Conservation (phyloP, 129 eudicot genomes). For the Arctium lappa region DNA sequence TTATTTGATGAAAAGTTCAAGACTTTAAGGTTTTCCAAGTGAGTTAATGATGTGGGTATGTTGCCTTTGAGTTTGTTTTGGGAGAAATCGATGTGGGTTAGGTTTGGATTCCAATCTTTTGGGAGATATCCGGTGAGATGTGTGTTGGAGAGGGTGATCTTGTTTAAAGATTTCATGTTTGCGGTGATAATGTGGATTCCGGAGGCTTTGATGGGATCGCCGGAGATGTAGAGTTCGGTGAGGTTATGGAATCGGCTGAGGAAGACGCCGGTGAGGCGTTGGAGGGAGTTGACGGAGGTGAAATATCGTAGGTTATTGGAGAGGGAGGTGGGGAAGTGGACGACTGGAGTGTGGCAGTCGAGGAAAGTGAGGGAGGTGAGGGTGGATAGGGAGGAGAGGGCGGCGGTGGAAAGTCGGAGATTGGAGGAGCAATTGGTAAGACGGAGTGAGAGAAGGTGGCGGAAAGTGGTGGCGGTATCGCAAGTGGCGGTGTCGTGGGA, state of each 20-base stretch:
- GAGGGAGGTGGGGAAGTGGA: slow-evolving; percentile 61
- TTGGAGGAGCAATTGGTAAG: slow-evolving; percentile 72
- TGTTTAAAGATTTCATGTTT: slow-evolving; percentile 37
- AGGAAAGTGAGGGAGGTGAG: slow-evolving; percentile 59
- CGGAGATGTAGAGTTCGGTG: slow-evolving; percentile 54
- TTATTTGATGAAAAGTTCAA: slow-evolving; percentile 68
- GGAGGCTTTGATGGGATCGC: slow-evolving; percentile 50
- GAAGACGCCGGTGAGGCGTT: slow-evolving; percentile 72
- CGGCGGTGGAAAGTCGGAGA: slow-evolving; percentile 51
- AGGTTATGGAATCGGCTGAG: slow-evolving; percentile 59
- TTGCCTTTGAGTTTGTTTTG: slow-evolving; percentile 59
- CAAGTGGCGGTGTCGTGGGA: slow-evolving; percentile 54
- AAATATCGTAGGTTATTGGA: slow-evolving; percentile 60
- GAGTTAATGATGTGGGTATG: slow-evolving; percentile 59
- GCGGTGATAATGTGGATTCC: slow-evolving; percentile 60
- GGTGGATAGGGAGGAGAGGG: slow-evolving; percentile 69
- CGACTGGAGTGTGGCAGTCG: slow-evolving; percentile 58
- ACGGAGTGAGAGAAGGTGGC: slow-evolving; percentile 76
- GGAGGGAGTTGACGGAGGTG: slow-evolving; percentile 67
- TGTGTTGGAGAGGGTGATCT: slow-evolving; percentile 50
- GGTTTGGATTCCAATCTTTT: slow-evolving; percentile 60
- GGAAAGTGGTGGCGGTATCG: slow-evolving; percentile 65
- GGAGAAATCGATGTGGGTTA: slow-evolving; percentile 73
- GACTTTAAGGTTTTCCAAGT: slow-evolving; percentile 43
- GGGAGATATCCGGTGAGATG: slow-evolving; percentile 71